Evolutionary conservation across 1,284 basidiomycete genomes (phyloP).

Genomic region (Testicularia cyperi): DNA sequence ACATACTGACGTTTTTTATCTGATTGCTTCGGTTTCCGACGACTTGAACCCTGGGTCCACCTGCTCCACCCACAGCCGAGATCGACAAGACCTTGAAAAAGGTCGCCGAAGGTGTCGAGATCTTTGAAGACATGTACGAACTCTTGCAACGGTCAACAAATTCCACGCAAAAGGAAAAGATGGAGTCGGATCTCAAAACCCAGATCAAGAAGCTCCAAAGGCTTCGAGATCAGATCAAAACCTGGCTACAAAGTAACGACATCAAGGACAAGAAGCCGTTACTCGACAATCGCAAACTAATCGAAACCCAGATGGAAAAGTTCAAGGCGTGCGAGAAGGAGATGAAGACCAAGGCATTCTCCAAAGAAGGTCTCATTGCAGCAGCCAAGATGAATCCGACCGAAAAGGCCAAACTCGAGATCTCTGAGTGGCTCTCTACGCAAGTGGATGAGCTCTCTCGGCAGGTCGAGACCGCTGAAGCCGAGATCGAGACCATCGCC

Average conservation of each 20-base stretch:
- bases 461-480: conserved; percentile 91
- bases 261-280: conserved; percentile 98
- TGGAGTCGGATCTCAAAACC: conserved; percentile 60
- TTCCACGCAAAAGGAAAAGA: conserved; percentile 59
- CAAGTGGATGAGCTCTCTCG: conserved; percentile 84
- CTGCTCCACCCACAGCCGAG: conserved; percentile 47
- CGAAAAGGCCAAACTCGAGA: conserved; percentile 92
- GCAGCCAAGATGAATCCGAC: conserved; percentile 93
- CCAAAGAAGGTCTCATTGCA: conserved; percentile 95
- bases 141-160: conserved; percentile 57
- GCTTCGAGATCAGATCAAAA: conserved; percentile 97
- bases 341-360: conserved; percentile 99
- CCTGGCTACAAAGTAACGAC: conserved; percentile 95
- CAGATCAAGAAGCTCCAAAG: conserved; percentile 90
- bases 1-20: too few species aligned
- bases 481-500: conserved; percentile 88
- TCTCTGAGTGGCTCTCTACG: conserved; percentile 65
- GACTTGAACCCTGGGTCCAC: neutral
- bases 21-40: neutral
- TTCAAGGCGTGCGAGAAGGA: conserved; percentile 99
- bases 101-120: conserved; percentile 59
- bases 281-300: conserved; percentile 88
- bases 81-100: conserved; percentile 60
- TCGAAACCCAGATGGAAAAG: conserved; percentile 99
- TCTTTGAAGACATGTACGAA: conserved; percentile 59